These are phyloP conservation scores for sweet orange (Citrus sinensis) DNA, from an alignment of 345 rosid species.

Conservation along the genomic window DNA sequence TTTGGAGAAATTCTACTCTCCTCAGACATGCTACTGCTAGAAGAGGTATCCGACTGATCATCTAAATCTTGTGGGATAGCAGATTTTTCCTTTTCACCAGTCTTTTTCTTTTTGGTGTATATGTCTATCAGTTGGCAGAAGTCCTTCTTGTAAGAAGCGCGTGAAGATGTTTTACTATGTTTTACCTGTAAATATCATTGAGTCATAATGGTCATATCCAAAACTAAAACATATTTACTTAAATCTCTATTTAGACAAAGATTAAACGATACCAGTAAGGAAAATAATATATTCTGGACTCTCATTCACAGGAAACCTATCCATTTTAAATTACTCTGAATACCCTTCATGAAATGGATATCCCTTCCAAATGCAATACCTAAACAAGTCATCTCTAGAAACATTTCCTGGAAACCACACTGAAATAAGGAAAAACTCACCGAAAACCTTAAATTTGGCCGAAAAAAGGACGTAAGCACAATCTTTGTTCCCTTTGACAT, in stretches of 20 bases:
- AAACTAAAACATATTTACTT: background rate
- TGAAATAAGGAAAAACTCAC: conserved; percentile 38
- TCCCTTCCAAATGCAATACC: background rate
- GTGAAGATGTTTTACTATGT: conserved; percentile 68
- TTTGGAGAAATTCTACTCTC: conserved; percentile 12
- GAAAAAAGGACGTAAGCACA: conserved; percentile 79
- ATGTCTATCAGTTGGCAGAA: conserved; percentile 50
- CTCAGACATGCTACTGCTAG: conserved; percentile 25
- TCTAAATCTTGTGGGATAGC: conserved; percentile 22
- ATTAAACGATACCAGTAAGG: background rate
- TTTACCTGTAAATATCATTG: conserved; percentile 54
- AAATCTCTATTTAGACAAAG: background rate
- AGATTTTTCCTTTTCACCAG: conserved; percentile 25
- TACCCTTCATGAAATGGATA: background rate
- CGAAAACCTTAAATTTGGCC: conserved; percentile 67
- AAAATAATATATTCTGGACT: background rate
- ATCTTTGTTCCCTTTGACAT: conserved; percentile 68
- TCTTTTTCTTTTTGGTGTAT: conserved; percentile 42
- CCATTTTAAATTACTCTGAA: background rate
- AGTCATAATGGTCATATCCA: background rate
- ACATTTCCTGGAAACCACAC: background rate
- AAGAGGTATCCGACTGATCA: conserved; percentile 29
- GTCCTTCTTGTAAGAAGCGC: conserved; percentile 58
- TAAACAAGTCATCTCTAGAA: background rate
- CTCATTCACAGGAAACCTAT: background rate